Conservation (phyloP, 169 alveolate genomes). For the Eimeria nieschulzi region DNA sequence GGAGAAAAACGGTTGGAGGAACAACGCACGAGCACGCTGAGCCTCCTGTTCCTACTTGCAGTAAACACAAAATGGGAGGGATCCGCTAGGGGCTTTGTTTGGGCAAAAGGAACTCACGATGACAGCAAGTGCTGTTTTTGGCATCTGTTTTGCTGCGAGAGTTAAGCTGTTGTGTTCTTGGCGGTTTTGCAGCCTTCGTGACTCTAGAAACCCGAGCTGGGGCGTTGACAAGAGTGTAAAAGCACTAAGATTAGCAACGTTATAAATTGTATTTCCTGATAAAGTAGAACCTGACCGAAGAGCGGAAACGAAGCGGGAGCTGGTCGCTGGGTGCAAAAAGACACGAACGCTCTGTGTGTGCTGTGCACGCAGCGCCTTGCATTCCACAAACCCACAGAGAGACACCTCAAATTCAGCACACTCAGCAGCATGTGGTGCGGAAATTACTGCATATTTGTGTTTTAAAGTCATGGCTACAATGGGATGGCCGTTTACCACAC, state of each 20-base stretch:
- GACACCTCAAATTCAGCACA: not conserved
- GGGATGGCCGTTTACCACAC: not conserved
- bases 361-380: not conserved
- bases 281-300: not conserved
- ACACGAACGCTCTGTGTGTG: not conserved
- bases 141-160: not conserved
- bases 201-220: not conserved
- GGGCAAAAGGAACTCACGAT: not conserved
- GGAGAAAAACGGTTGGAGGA: not conserved
- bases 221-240: not conserved
- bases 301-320: not conserved
- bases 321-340: not conserved
- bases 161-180: not conserved
- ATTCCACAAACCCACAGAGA: not conserved
- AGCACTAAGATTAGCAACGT: not conserved
- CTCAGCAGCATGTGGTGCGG: not conserved
- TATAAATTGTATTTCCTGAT: not conserved
- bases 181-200: not conserved
- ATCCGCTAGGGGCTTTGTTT: too few species aligned
- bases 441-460: not conserved
- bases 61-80: too few species aligned
- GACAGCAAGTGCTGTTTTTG: slow-evolving; percentile 8
- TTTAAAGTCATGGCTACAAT: not conserved
- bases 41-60: too few species aligned
- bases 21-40: not conserved